These are phyloP conservation scores for Fusarium metavorans DNA, from an alignment of 2,329 filamentous ascomycete genomes.

Conservation along the genomic window DNA sequence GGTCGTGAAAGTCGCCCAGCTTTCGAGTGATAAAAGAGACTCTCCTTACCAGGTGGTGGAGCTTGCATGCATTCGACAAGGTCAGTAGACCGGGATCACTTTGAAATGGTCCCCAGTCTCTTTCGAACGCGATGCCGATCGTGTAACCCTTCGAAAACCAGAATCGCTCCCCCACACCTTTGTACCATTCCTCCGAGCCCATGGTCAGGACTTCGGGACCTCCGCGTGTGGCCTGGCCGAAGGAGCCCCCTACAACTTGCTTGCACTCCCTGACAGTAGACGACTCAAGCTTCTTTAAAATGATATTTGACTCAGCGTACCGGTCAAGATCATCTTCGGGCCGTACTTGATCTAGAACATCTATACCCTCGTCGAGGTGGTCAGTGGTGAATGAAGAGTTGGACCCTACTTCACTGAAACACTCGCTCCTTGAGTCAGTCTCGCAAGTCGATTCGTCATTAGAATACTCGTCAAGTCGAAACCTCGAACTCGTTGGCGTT, in stretches of 20 bases:
- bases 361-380: neutral
- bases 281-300: neutral
- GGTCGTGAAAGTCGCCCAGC: neutral
- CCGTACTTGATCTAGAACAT: neutral
- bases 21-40: neutral
- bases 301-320: neutral
- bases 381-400: neutral
- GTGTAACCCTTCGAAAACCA: neutral
- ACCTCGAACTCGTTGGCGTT: neutral
- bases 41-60: neutral
- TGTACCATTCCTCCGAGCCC: neutral
- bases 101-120: neutral
- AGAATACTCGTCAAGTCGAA: neutral
- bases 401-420: neutral
- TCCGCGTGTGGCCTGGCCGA: neutral
- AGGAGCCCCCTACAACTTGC: neutral
- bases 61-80: neutral
- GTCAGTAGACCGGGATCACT: neutral
- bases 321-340: neutral
- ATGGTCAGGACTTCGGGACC: neutral
- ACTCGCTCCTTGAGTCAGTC: neutral
- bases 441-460: too few relatives aligned
- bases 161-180: neutral
- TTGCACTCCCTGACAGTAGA: rapidly evolving
- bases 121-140: neutral